A percentile compares a stretch with the other conserved stretches of the same genome.
phyloP scores from a whole-genome alignment of 1,139 yeast genomes.

The Saccharomycopsis hybrid region DNA sequence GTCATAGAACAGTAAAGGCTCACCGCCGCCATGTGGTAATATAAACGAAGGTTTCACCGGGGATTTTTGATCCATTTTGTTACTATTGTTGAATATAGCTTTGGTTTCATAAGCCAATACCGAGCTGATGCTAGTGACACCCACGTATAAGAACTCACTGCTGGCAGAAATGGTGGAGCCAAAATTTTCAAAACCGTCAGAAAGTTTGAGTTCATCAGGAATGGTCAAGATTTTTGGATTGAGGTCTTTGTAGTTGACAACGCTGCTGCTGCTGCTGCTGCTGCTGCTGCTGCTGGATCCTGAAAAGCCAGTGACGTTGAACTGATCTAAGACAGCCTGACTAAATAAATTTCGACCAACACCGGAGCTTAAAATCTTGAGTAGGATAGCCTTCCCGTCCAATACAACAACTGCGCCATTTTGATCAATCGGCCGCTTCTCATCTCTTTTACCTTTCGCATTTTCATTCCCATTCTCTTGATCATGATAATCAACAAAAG shows the following conservation, averaged over 20 bases:
- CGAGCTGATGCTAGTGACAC: conserved; percentile 31
- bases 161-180: conserved; percentile 30
- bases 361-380: background rate
- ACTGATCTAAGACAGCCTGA: background rate
- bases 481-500: conserved; percentile 6
- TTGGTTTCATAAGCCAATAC: conserved; percentile 28
- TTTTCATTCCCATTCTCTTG: background rate
- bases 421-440: conserved; percentile 1
- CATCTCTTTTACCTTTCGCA: background rate
- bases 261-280: background rate
- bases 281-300: background rate
- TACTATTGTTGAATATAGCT: background rate
- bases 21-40: background rate
- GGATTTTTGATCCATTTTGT: background rate
- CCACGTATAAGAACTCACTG: conserved; percentile 26
- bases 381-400: conserved; percentile 9
- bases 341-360: background rate
- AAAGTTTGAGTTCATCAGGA: conserved; percentile 21
- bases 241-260: conserved; percentile 4
- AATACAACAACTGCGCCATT: conserved; percentile 12
- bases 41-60: background rate
- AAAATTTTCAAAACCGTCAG: conserved; percentile 34
- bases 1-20: background rate
- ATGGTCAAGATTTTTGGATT: conserved; percentile 24
- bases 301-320: too few relatives aligned